Evolutionary conservation across 495 filamentous ascomycete genomes (phyloP), one percentile per base, ranked within the genome.

Genomic region (Apodospora peruviana): DNA sequence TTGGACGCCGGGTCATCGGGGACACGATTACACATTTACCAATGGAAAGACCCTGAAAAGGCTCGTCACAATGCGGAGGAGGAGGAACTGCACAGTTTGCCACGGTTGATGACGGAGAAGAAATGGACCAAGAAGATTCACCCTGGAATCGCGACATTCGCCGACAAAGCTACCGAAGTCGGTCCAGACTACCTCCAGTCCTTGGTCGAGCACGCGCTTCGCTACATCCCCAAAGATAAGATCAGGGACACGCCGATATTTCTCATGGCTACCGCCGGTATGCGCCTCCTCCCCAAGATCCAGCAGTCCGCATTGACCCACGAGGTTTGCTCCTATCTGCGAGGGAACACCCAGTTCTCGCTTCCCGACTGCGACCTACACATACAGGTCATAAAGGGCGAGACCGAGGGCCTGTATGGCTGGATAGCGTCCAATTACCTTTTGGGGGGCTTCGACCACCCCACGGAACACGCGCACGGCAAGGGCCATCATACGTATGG

Each of bases 361-460:
- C 76, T 99, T 4, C 90, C 93, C 29, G 90, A 97, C 62, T 99
- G 93, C 70, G 81, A 77, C 45, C 66, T 87, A 3, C 90, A 99
- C 58, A 87, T 99, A 19, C 91, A 96, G 59, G 90, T 96, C 11
- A 97, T 99, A 48, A 82, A 88, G 1, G 93, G 93, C n/a, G 91
- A 95, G 60, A 97, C 94, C 0, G 93, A 99, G 65, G 93, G 91
- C 16, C 65, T 99, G 35, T 99, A 97, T 55, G 93, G 93, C n/a
- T 99, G 93, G 93, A 84, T 97, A 53, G 93, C 93, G 27, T 84
- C 91, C n/a, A 99, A 99, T 60, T 99, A 97, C 61, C 69, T 99
- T 17, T 71, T 99, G 25, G 90, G 88, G n/a, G 89, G 89, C 2
- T 97, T 97, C 54, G 86, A 97, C 63, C 67, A 77, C n/a, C 86